Percentiles rank a stretch among this genome's conserved stretches.
Evolutionary conservation across 169 alveolate genomes (phyloP).

Genomic region (Plasmodium billcollinsi): DNA sequence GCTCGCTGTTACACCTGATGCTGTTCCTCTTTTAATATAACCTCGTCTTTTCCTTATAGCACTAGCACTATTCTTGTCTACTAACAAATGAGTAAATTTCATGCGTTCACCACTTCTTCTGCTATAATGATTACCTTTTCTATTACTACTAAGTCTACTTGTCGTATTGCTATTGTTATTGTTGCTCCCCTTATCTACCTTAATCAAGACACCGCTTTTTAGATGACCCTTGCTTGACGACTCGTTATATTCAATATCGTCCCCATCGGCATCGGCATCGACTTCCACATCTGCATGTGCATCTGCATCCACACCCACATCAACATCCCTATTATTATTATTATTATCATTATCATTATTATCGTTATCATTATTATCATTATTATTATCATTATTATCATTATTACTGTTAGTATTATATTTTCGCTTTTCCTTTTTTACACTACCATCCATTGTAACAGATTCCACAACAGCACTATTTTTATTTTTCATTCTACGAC

Average conservation of each 20-base stretch:
- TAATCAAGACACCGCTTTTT: no score
- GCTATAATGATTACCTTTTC: constrained; percentile 8
- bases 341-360: neutral
- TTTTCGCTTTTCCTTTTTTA: neutral
- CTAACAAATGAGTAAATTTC: neutral
- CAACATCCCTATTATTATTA: neutral
- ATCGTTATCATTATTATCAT: neutral
- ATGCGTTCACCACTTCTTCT: constrained; percentile 42
- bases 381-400: neutral
- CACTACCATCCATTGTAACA: no score
- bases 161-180: neutral
- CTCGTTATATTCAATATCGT: no score
- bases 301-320: neutral
- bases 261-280: no score
- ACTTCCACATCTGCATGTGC: neutral
- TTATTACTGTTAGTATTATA: neutral
- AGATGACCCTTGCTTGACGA: no score
- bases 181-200: neutral
- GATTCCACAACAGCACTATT: neutral
- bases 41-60: neutral
- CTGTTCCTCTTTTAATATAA: neutral
- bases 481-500: constrained; percentile 21
- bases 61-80: neutral
- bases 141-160: neutral
- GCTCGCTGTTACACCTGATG: neutral